These are phyloP conservation scores for Scenedesmus sp. DNA, from an alignment of 163 green algal species.

Conservation along the genomic window DNA sequence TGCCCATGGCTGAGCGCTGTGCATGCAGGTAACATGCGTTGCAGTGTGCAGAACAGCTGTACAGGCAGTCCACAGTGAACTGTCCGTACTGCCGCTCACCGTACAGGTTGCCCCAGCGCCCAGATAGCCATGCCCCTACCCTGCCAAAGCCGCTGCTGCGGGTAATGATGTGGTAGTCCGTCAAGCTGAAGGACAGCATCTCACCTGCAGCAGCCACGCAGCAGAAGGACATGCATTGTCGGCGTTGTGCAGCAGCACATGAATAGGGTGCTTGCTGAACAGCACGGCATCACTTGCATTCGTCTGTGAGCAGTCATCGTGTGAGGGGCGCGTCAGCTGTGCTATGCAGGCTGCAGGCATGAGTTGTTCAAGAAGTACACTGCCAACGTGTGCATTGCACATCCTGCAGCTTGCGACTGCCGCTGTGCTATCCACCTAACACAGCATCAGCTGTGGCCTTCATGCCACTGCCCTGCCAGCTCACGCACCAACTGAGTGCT, in stretches of 20 bases:
- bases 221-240: neutral
- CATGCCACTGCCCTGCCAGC: neutral
- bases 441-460: neutral
- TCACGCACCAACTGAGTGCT: neutral
- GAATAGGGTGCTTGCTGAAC: too few relatives aligned
- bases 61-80: neutral
- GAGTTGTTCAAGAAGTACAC: too few relatives aligned
- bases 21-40: too few relatives aligned
- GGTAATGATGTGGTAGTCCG: conserved; percentile 37
- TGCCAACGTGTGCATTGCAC: too few relatives aligned
- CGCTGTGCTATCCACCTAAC: neutral
- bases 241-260: neutral
- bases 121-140: conserved; percentile 27
- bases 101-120: conserved; percentile 18
- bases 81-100: neutral
- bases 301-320: too few relatives aligned
- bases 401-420: too few relatives aligned
- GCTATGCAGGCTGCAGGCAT: too few relatives aligned
- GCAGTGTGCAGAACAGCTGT: too few relatives aligned
- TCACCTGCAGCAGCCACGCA: neutral
- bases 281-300: too few relatives aligned
- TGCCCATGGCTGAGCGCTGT: too few relatives aligned
- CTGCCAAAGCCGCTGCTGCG: conserved; percentile 27
- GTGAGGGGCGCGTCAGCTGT: too few relatives aligned
- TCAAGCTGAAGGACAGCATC: conserved; percentile 40